Base-by-base conservation (phyloP, 768 basidiomycete species). In the Tricholoma bakamatsutake region DNA sequence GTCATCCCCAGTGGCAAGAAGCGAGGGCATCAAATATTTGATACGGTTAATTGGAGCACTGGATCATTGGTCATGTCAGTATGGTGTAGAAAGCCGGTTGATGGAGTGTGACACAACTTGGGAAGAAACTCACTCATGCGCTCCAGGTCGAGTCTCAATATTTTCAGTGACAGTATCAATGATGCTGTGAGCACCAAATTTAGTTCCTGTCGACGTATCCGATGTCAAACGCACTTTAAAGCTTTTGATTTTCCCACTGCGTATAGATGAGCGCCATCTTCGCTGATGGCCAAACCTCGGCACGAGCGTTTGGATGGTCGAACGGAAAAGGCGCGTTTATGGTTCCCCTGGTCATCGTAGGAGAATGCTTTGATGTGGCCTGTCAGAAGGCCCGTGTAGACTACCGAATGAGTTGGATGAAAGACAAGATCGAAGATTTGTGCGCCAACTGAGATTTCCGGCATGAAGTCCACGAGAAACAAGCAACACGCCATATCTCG, bases 371-470 rank as follows among this genome's bases (percentile, higher is more conserved):
- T 90, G 62, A 97, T 74, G 47, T 88, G 78, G 9, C 95, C 95
- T 0, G 89, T 87, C 13, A 98, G 74, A 2, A 96, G 82, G 4
- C 82, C 88, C 0, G 82, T 76, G 69, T 88, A 94, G 3, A 94
- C 81, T n/a, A 83, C 76, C 1, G 84, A 72, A 48, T 80, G 64
- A 4, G 75, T 76, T 0, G 95, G 93, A 63, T 96, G 93, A 64
- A 97, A 98, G 1, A 79, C 81, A 40, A 97, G 74, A 73, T 96
- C 95, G 71, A 96, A 97, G 28, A 94, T 82, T 69, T 96, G 90
- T 7, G 83, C 81, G 48, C 83, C 83, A 45, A 87, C 78, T 18
- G 78, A 75, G 50, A 93, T 85, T 73, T 90, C 77, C 55, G 78
- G 76, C 79, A 79, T 80, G 49, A 60, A 58, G 61, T 30, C 21